These are phyloP conservation scores for Calonectria ilicicola DNA, from an alignment of 2,329 filamentous ascomycete genomes.

Conservation along the genomic window DNA sequence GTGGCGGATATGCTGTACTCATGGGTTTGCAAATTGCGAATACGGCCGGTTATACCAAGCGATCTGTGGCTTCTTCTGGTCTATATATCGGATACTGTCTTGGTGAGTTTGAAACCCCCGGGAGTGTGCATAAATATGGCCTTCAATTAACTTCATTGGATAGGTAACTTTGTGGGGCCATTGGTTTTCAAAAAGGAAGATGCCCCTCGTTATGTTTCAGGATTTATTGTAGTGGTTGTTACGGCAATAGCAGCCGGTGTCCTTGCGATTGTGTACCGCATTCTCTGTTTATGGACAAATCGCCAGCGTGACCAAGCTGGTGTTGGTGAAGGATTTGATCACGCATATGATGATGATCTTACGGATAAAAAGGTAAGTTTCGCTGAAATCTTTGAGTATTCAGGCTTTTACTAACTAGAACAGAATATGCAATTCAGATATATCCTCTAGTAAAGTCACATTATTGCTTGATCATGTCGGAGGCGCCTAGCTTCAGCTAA, in stretches of 20 bases:
- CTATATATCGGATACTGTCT: conserved; percentile 65
- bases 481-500: no score
- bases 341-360: conserved; percentile 65
- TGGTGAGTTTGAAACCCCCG: conserved; percentile 34
- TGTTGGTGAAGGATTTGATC: conserved; percentile 60
- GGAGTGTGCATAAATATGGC: no score
- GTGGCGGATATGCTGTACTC: conserved; percentile 60
- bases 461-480: no score
- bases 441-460: conserved; percentile 25
- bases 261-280: conserved; percentile 57
- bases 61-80: conserved; percentile 59
- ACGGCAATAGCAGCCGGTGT: conserved; percentile 44
- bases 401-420: background rate
- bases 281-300: conserved; percentile 58
- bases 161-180: conserved; percentile 57
- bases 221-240: conserved; percentile 54
- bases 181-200: conserved; percentile 55
- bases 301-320: conserved; percentile 54
- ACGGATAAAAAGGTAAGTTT: conserved; percentile 54
- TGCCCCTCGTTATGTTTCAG: conserved; percentile 52
- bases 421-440: conserved; percentile 37
- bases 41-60: conserved; percentile 64
- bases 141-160: background rate
- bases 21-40: conserved; percentile 57
- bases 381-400: background rate